A percentile compares a stretch with the other conserved stretches of the same genome.
These are phyloP conservation scores for Amanita pallidorosea DNA, from an alignment of 768 basidiomycete genomes.

Conservation along the genomic window DNA sequence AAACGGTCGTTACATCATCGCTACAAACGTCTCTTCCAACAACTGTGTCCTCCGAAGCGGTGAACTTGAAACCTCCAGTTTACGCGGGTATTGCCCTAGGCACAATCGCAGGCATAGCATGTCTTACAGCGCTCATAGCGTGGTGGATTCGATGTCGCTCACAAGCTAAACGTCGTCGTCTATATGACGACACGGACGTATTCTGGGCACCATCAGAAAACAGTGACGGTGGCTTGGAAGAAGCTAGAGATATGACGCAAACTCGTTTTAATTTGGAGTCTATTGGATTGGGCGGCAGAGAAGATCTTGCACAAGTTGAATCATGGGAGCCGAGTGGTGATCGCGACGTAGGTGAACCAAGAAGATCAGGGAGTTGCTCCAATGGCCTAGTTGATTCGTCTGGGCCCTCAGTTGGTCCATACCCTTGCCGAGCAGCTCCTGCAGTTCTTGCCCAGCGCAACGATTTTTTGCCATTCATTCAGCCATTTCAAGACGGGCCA, in stretches of 20 bases:
- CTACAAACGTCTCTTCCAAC: conserved; percentile 2
- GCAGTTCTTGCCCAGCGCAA: neutral
- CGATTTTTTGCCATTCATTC: conserved; percentile 10
- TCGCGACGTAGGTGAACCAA: conserved; percentile 32
- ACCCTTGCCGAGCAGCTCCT: neutral
- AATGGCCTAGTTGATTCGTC: conserved; percentile 5
- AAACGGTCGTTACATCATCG: neutral
- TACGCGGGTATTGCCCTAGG: conserved; percentile 43
- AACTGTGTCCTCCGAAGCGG: conserved; percentile 5
- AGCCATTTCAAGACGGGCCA: conserved; percentile 11
- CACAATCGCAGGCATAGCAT: conserved; percentile 31
- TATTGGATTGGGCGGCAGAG: conserved; percentile 15
- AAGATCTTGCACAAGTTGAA: conserved; percentile 16
- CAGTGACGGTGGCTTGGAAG: conserved; percentile 14
- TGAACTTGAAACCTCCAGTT: conserved; percentile 25
- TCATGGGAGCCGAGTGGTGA: conserved; percentile 27
- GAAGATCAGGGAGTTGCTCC: conserved; percentile 18
- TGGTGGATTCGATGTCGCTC: conserved; percentile 35
- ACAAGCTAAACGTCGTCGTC: conserved; percentile 23
- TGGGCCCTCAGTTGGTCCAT: neutral
- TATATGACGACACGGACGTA: conserved; percentile 20
- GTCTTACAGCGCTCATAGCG: conserved; percentile 34
- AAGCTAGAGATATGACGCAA: conserved; percentile 14
- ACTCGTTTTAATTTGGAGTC: conserved; percentile 13
- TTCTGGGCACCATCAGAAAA: conserved; percentile 21